Percentiles rank a stretch among this genome's conserved stretches.
These are phyloP conservation scores for Zygosaccharomyces sapae DNA, from an alignment of 1,139 yeast species.

Conservation along the genomic window DNA sequence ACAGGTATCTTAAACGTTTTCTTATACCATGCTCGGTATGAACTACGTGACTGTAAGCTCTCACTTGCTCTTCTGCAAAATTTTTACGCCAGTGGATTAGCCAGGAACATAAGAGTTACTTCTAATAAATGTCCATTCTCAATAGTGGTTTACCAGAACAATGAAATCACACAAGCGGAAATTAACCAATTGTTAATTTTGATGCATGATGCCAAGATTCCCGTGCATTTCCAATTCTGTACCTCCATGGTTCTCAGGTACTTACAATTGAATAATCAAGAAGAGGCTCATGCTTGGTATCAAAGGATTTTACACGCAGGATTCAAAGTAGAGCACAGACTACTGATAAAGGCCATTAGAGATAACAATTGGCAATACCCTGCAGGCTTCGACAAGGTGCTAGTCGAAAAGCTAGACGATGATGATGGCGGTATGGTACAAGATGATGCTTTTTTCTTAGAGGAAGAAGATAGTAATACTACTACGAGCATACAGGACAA, in stretches of 20 bases:
- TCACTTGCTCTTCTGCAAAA: constrained; percentile 26
- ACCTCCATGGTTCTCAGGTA: constrained; percentile 26
- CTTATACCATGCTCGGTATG: constrained; percentile 19
- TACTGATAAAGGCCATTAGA: constrained; percentile 19
- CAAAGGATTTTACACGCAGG: constrained; percentile 22
- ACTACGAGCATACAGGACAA: not conserved
- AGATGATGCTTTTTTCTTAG: constrained; percentile 11
- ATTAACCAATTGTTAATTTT: constrained; percentile 18
- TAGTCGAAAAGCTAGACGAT: constrained; percentile 7
- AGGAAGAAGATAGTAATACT: not conserved
- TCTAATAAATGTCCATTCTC: constrained; percentile 28
- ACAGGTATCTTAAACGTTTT: constrained; percentile 26
- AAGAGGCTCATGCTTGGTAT: constrained; percentile 32
- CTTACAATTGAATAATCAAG: constrained; percentile 15
- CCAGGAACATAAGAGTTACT: constrained; percentile 13
- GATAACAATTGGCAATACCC: constrained; percentile 29
- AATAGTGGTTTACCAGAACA: constrained; percentile 24
- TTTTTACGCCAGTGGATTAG: constrained; percentile 21
- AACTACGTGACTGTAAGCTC: constrained; percentile 21
- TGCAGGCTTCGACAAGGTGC: constrained; percentile 15
- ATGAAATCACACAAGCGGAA: constrained; percentile 20
- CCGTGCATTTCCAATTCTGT: constrained; percentile 29
- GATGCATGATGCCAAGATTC: constrained; percentile 24
- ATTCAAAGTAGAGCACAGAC: constrained; percentile 23
- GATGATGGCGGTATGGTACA: not conserved